Evolutionary conservation across 371 early-diverging fungal genomes (phyloP), one percentile per base, ranked within the genome.

Genomic region (Mycotypha africana): DNA sequence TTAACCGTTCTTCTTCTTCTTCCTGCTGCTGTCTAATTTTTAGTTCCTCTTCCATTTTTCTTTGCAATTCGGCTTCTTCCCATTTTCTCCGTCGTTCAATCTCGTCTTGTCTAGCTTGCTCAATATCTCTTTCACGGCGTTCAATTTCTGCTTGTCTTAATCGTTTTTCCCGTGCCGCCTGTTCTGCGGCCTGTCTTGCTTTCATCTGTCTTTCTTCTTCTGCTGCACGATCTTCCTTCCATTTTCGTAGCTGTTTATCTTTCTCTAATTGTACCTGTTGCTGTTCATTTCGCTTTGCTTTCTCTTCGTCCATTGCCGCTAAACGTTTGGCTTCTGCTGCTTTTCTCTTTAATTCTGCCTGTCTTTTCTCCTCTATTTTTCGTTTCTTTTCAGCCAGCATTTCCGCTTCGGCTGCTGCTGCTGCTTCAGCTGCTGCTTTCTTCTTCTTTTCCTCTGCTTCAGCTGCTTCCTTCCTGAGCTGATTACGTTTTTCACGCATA

Each of bases 161-260:
- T 12, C 62, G 48, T 38, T 64, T 66, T 53, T 73, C 73, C 24
- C 41, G 49, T 10, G 69, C 73, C 8, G 73, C 73, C 23, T 66
- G 56, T 35, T 73, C 64, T 20, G 69, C 67, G 28, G 69, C 73
- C 11, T 54, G 16, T 9, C 65, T 42, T 14, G 62, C 60, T 20
- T 53, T 58, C 16, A 37, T 57, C 40, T 65, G 66, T 14, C 65
- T 51, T 22, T 30, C 23, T 39, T 73, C 67, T 9, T 60, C 63
- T 11, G 57, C 64, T n/a, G 45, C 32, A 16, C 45, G 43, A 35
- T 64, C 61, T 11, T 65, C 60, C 42, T 62, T 58, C 23, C 65
- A 59, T 10, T 47, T 38, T 15, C 56, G 56, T n/a, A n/a, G n/a
- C n/a, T n/a, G n/a, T 40, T 56, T 42, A 3, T 47, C 42, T 17